These are phyloP conservation scores for Lachancea quebecensis DNA, from an alignment of 805 yeast genomes.

Conservation along the genomic window DNA sequence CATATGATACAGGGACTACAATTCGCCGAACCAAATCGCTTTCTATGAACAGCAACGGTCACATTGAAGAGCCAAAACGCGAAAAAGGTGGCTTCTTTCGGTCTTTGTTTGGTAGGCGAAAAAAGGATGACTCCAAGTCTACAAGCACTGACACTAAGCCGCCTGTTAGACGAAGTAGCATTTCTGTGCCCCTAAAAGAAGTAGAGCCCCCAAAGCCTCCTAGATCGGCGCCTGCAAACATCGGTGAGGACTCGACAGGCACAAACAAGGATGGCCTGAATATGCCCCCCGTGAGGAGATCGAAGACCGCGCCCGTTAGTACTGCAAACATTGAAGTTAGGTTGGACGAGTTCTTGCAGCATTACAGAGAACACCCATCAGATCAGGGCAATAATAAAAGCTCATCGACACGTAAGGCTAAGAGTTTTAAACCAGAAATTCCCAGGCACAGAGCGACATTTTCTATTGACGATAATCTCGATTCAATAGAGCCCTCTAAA, in stretches of 20 bases:
- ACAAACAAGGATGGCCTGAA: neutral
- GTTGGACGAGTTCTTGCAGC: conserved; percentile 40
- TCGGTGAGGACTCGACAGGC: neutral
- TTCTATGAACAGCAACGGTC: conserved; percentile 15
- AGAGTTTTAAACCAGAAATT: neutral
- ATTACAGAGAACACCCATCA: conserved; percentile 23
- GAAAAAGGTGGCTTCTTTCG: conserved; percentile 34
- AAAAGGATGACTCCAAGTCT: conserved; percentile 7
- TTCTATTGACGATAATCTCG: conserved; percentile 13
- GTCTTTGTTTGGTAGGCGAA: conserved; percentile 29
- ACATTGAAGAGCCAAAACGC: conserved; percentile 13
- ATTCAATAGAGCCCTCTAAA: neutral
- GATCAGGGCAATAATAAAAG: too few relatives aligned
- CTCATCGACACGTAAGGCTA: neutral
- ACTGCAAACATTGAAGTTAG: conserved; percentile 37
- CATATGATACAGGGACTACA: conserved; percentile 1
- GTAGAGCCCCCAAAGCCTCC: neutral
- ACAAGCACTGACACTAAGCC: neutral
- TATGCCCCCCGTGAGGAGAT: conserved; percentile 8
- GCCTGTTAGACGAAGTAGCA: neutral
- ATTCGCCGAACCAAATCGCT: conserved; percentile 31
- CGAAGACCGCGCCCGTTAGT: conserved; percentile 12
- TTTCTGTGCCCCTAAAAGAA: neutral
- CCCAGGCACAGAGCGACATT: conserved; percentile 7
- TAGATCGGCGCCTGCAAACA: neutral